Conservation (phyloP, 2,329 filamentous ascomycete species). For the Trichoderma sp. region DNA sequence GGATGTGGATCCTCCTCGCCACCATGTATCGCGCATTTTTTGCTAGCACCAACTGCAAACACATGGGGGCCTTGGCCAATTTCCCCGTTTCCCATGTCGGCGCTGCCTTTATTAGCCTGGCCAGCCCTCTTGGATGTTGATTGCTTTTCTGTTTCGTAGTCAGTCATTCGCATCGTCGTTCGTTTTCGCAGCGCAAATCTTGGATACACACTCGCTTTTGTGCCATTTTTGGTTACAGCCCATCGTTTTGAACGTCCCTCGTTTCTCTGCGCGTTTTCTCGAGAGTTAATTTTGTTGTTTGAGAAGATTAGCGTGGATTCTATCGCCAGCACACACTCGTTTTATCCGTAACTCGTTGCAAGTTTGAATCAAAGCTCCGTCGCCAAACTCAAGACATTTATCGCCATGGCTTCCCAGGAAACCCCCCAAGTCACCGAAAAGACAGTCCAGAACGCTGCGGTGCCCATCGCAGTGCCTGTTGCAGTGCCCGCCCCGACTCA, state of each 20-base stretch:
- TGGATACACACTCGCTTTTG: conserved; percentile 2
- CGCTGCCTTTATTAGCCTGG: not conserved
- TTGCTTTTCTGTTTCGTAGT: not conserved
- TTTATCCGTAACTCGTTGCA: not conserved
- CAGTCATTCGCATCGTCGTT: conserved; percentile 4
- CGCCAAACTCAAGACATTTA: not conserved
- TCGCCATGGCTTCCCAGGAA: conserved; percentile 13
- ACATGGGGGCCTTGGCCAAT: conserved; percentile 2
- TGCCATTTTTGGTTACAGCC: not conserved
- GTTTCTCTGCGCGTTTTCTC: not conserved
- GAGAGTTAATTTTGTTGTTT: not conserved
- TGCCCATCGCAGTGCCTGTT: not conserved
- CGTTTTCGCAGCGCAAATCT: conserved; percentile 3
- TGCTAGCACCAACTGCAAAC: not conserved
- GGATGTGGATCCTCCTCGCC: conserved; percentile 13
- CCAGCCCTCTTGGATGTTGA: not conserved
- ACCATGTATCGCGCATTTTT: not conserved
- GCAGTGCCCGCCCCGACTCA: not conserved
- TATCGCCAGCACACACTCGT: not conserved
- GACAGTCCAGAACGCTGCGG: conserved; percentile 27
- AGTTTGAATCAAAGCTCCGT: not conserved
- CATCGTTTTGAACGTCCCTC: not conserved
- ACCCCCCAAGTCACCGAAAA: conserved; percentile 20
- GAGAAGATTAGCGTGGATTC: not conserved
- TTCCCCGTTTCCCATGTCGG: not conserved